Evolutionary conservation across 2,329 filamentous ascomycete species (phyloP), one percentile per base, ranked within the genome.

Genomic region (Aspergillus versicolor): DNA sequence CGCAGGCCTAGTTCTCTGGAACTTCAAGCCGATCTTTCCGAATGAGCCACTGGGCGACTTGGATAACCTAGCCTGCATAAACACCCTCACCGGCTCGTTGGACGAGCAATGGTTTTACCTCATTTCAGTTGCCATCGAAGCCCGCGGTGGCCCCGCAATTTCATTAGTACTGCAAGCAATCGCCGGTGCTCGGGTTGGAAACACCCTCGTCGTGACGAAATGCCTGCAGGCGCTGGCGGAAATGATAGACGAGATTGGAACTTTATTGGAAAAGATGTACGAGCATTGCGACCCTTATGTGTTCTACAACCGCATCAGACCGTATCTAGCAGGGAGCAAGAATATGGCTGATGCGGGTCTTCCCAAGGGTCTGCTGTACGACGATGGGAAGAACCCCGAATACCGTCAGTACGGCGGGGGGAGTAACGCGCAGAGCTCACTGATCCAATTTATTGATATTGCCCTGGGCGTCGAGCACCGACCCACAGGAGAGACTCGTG

Each of bases 41-140:
- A 85, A 91, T 61, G 92, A 97, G 73, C 83, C 84, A 37, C 85
- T 94, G 56, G 91, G 95, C 69, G 86, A 86, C 62, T 82, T 97
- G 45, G 88, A 94, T 69, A 97, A 99, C 67, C 82, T 99, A 55
- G 87, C 91, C 41, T 94, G 91, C 2, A 81, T 97, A 59, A 86
- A 87, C 67, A 97, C 94, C 15, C 95, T 97, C 70, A 97, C 94
- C 15, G 94, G 94, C 50, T 92, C 92, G 7, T 81, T 96, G 54
- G 94, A 99, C 71, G 94, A 99, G 77, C 96, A 94, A 61, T 99
- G 94, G 94, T 99, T 99, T 72, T 99, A 97, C 72, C 82, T 99
- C 12, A 86, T 97, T 52, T 97, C 92, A 0, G 90, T 97, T 3
- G 94, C 93, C 61, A 97, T 99, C 62, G 94, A 99, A 76, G 92